phyloP scores from a whole-genome alignment of 805 yeast species.

The Metschnikowia orientalis region DNA sequence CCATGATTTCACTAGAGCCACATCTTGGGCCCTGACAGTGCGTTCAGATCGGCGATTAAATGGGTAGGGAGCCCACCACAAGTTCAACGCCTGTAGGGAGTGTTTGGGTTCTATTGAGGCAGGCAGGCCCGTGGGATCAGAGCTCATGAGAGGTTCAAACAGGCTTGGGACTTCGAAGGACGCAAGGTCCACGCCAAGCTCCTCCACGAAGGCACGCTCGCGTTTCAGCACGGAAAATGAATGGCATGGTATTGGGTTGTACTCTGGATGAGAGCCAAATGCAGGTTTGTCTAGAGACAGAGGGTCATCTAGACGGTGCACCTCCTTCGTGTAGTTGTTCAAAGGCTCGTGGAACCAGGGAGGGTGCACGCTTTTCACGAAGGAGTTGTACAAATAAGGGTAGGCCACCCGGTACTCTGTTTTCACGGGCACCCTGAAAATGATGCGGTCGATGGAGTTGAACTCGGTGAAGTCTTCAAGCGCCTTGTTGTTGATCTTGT shows the following conservation, averaged over 20 bases:
- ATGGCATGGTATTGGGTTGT: conserved; percentile 50
- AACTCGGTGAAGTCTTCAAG: conserved; percentile 83
- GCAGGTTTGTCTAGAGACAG: conserved; percentile 32
- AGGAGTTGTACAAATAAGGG: conserved; percentile 78
- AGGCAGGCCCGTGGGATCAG: conserved; percentile 3
- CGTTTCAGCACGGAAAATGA: conserved; percentile 16
- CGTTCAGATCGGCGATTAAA: conserved; percentile 71
- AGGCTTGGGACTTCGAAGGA: conserved; percentile 41
- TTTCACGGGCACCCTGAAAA: conserved; percentile 69
- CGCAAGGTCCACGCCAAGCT: conserved; percentile 11
- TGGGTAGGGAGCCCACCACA: conserved; percentile 84
- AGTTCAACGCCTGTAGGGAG: conserved; percentile 48
- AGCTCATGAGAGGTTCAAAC: conserved; percentile 49
- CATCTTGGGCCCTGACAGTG: conserved; percentile 83
- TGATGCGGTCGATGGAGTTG: conserved; percentile 81
- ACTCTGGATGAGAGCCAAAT: conserved; percentile 49
- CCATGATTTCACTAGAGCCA: conserved; percentile 79
- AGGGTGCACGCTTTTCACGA: conserved; percentile 59
- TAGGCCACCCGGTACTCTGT: conserved; percentile 85
- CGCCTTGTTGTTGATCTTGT: conserved; percentile 51
- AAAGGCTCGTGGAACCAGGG: conserved; percentile 64
- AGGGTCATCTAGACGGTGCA: conserved; percentile 24
- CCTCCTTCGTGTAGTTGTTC: conserved; percentile 43
- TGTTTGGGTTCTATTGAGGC: conserved; percentile 37
- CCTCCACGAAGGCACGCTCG: conserved; percentile 25